A percentile compares a stretch with the other conserved stretches of the same genome.
These are phyloP conservation scores for Xylaria acuta DNA, from an alignment of 495 filamentous ascomycete species.

Conservation along the genomic window DNA sequence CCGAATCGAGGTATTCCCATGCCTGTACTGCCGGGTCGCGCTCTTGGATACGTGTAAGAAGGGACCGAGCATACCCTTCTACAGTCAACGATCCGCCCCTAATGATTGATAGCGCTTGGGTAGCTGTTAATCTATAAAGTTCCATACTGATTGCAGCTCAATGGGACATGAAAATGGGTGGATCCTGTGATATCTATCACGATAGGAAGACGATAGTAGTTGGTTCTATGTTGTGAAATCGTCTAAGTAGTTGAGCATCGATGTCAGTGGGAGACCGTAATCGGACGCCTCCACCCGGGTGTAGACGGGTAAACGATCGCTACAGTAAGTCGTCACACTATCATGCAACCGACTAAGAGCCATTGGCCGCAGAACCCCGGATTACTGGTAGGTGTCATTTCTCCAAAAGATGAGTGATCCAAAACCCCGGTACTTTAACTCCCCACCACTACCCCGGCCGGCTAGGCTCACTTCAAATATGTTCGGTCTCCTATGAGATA, in stretches of 20 bases:
- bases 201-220: neutral
- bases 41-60: constrained; percentile 55
- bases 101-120: constrained; percentile 44
- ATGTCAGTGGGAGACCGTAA: neutral
- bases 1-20: constrained; percentile 59
- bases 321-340: neutral
- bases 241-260: neutral
- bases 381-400: neutral
- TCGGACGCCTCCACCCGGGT: constrained; percentile 17
- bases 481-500: neutral
- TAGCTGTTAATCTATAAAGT: constrained; percentile 48
- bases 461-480: neutral
- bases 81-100: constrained; percentile 49
- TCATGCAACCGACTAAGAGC: neutral
- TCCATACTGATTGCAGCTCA: constrained; percentile 32
- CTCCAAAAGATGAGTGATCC: neutral
- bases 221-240: neutral
- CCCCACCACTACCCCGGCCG: neutral
- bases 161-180: neutral
- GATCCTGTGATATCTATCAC: neutral
- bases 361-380: neutral
- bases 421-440: neutral
- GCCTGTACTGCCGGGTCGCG: constrained; percentile 58
- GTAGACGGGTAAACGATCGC: neutral
- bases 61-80: constrained; percentile 58